Evolutionary conservation across 768 basidiomycete species (phyloP).

Genomic region (Floccularia luteovirens): DNA sequence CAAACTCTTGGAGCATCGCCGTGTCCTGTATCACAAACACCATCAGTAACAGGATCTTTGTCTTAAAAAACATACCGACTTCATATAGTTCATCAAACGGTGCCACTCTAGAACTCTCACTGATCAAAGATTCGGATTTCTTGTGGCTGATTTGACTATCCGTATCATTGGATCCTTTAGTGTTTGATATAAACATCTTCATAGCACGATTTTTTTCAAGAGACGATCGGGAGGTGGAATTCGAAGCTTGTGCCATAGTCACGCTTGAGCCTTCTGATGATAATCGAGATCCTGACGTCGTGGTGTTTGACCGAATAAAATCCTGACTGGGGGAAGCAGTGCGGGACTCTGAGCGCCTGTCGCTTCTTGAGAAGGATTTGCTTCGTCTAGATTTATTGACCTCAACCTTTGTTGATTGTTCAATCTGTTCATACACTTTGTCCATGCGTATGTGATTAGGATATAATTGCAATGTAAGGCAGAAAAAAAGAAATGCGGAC

Average conservation of each 20-base stretch:
- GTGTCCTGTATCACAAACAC: constrained; percentile 35
- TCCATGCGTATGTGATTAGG: constrained; percentile 7
- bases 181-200: constrained; percentile 44
- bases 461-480: constrained; percentile 11
- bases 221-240: constrained; percentile 42
- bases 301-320: constrained; percentile 19
- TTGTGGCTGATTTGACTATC: constrained; percentile 42
- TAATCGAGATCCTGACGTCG: constrained; percentile 26
- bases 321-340: constrained; percentile 41
- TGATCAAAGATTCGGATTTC: constrained; percentile 46
- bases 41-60: constrained; percentile 5
- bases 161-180: constrained; percentile 27
- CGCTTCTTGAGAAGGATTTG: constrained; percentile 58
- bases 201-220: constrained; percentile 55
- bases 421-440: constrained; percentile 74
- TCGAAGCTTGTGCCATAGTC: constrained; percentile 15
- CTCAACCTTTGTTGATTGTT: constrained; percentile 51
- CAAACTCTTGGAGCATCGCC: constrained; percentile 72
- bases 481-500: constrained; percentile 31
- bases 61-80: constrained; percentile 16
- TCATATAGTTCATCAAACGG: constrained; percentile 25
- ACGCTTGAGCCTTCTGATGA: constrained; percentile 30
- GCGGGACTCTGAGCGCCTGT: constrained; percentile 31
- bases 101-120: constrained; percentile 36
- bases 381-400: constrained; percentile 55